Evolutionary conservation across 2,329 filamentous ascomycete genomes (phyloP).

Genomic region (Ascochyta fabae): DNA sequence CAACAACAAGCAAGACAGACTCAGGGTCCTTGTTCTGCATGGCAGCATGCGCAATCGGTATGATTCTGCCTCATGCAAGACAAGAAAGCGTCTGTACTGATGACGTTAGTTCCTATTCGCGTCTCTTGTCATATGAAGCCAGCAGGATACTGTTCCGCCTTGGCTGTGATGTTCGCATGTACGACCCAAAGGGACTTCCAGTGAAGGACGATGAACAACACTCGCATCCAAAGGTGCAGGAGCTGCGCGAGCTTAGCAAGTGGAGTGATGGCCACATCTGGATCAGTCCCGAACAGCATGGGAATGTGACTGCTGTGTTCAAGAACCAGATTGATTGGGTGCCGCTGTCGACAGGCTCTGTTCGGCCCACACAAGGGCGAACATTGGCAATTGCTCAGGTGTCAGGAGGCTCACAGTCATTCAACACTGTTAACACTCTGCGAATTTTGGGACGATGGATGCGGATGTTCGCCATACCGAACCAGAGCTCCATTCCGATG

Average conservation of each 20-base stretch:
- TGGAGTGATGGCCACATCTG: constrained; percentile 74
- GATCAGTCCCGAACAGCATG: constrained; percentile 71
- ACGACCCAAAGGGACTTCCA: constrained; percentile 64
- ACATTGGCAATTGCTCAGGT: constrained; percentile 69
- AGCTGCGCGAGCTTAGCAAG: constrained; percentile 64
- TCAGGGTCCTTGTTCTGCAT: constrained; percentile 67
- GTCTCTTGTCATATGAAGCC: constrained; percentile 65
- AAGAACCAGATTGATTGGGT: constrained; percentile 77
- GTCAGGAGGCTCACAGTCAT: constrained; percentile 68
- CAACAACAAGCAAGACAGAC: constrained; percentile 44
- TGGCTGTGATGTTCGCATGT: constrained; percentile 71
- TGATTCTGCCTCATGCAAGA: constrained; percentile 22
- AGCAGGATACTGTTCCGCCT: constrained; percentile 67
- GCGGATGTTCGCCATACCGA: constrained; percentile 72
- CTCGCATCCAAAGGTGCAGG: constrained; percentile 66
- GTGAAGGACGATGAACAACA: constrained; percentile 69
- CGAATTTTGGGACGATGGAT: constrained; percentile 72
- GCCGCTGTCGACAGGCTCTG: constrained; percentile 65
- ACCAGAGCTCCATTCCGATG: constrained; percentile 68
- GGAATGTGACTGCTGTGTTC: constrained; percentile 65
- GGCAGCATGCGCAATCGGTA: constrained; percentile 62
- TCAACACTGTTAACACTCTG: constrained; percentile 72
- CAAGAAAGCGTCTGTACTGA: not conserved
- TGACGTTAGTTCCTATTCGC: constrained; percentile 62
- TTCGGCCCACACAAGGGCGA: constrained; percentile 70